phyloP scores from a whole-genome alignment of 345 rosid species.

The Carallia pectinifolia region DNA sequence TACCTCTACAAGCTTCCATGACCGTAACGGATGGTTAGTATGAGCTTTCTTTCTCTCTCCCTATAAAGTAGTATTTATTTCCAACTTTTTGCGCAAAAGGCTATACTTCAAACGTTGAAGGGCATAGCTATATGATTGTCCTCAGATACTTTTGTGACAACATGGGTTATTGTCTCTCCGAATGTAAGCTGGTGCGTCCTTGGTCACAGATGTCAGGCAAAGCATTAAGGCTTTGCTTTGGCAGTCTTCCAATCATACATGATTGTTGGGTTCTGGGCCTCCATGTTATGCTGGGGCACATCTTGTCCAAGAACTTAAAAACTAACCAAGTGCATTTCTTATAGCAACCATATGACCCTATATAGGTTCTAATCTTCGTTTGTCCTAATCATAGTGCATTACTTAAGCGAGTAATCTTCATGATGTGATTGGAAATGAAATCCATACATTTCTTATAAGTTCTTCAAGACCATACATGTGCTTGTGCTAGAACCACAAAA shows the following conservation, averaged over 20 bases:
- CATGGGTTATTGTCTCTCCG: not conserved
- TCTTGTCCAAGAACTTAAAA: not conserved
- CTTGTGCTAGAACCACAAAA: too few species aligned
- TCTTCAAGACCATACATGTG: too few species aligned
- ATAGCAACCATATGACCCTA: too few species aligned
- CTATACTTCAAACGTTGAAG: not conserved
- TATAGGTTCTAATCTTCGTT: too few species aligned
- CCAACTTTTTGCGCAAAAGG: not conserved
- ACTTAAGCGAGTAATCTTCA: too few species aligned
- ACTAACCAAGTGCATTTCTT: not conserved
- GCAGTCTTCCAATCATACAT: not conserved
- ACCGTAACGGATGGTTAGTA: conserved; percentile 94
- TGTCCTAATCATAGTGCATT: too few species aligned
- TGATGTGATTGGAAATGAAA: too few species aligned
- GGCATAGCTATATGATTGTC: not conserved
- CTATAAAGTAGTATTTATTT: not conserved
- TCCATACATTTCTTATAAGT: conserved; percentile 11
- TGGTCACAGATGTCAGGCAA: not conserved
- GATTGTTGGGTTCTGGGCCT: not conserved
- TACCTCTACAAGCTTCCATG: conserved; percentile 95
- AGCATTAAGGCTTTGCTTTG: not conserved
- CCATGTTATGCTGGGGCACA: not conserved
- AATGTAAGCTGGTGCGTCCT: not conserved
- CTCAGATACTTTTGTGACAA: not conserved
- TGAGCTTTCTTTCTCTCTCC: not conserved